Evolutionary conservation across 495 filamentous ascomycete species (phyloP).

Genomic region (Xylaria palmicola): DNA sequence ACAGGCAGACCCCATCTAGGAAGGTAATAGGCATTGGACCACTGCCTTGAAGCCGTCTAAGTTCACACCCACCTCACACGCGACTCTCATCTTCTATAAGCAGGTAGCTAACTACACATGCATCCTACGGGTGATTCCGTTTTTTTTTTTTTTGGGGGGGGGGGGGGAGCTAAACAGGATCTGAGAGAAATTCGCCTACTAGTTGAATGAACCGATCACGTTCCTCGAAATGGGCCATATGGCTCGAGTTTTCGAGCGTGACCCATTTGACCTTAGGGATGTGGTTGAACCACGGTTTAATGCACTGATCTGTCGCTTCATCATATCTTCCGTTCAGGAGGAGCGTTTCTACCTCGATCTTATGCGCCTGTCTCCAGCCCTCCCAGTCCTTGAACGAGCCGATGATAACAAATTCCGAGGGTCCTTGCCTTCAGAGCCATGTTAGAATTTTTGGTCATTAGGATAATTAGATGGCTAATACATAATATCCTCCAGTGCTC

Average conservation of each 20-base stretch:
- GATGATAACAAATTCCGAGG: constrained; percentile 46
- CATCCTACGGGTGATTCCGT: too few relatives aligned
- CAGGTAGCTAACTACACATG: too few relatives aligned
- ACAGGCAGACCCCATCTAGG: too few relatives aligned
- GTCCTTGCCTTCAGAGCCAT: constrained; percentile 37
- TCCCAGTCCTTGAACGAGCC: constrained; percentile 48
- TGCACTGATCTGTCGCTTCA: constrained; percentile 41
- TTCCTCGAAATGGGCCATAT: constrained; percentile 49
- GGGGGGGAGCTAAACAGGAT: constrained; percentile 2
- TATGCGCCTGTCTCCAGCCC: constrained; percentile 32
- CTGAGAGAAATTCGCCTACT: constrained; percentile 23
- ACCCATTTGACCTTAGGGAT: constrained; percentile 50
- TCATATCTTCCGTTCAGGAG: constrained; percentile 54
- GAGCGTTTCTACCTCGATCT: constrained; percentile 45
- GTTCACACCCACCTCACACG: too few relatives aligned
- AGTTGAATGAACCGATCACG: constrained; percentile 35
- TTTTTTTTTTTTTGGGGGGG: too few relatives aligned
- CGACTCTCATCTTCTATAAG: too few relatives aligned
- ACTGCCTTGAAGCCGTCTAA: too few relatives aligned
- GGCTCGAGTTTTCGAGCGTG: constrained; percentile 43
- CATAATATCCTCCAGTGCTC: not conserved
- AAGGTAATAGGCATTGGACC: too few relatives aligned
- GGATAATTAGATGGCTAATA: not conserved
- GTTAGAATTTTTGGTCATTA: constrained; percentile 11
- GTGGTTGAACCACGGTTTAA: constrained; percentile 43